Conservation (phyloP, 106 monocot species). For the Gastrodia elata region DNA sequence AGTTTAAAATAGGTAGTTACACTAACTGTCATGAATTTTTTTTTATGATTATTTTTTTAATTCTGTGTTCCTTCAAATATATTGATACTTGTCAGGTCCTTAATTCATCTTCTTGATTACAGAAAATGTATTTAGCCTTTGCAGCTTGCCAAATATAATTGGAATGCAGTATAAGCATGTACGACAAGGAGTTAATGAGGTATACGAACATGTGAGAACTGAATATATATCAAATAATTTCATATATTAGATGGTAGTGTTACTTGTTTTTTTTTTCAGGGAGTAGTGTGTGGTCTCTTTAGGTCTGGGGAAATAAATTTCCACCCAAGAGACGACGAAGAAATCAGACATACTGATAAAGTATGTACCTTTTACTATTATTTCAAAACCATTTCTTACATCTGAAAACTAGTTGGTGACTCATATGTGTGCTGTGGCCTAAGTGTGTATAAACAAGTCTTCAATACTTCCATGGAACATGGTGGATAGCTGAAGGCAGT, state of each 20-base stretch:
- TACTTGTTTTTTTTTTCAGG: constrained; percentile 43
- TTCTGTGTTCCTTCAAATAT: neutral
- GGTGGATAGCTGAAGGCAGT: no score
- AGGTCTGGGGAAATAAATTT: constrained; percentile 69
- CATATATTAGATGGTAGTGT: constrained; percentile 8
- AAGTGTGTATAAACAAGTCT: neutral
- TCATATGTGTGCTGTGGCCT: neutral
- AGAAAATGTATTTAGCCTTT: constrained; percentile 94
- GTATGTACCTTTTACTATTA: constrained; percentile 25
- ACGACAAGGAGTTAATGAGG: constrained; percentile 61
- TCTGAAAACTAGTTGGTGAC: neutral
- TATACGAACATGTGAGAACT: constrained; percentile 14
- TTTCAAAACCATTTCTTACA: neutral
- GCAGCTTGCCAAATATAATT: constrained; percentile 40
- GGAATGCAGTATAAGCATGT: constrained; percentile 61
- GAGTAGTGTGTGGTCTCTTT: constrained; percentile 76
- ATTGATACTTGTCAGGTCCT: neutral
- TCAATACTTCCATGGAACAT: no score
- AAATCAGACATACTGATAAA: constrained; percentile 64
- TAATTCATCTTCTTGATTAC: constrained; percentile 16
- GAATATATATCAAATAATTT: neutral
- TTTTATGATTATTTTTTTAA: neutral
- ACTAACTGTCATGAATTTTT: constrained; percentile 2
- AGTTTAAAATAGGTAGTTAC: no score
- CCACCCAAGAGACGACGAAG: constrained; percentile 81